These are phyloP conservation scores for Trichoderma pleuroti DNA, from an alignment of 2,329 filamentous ascomycete species.

Conservation along the genomic window DNA sequence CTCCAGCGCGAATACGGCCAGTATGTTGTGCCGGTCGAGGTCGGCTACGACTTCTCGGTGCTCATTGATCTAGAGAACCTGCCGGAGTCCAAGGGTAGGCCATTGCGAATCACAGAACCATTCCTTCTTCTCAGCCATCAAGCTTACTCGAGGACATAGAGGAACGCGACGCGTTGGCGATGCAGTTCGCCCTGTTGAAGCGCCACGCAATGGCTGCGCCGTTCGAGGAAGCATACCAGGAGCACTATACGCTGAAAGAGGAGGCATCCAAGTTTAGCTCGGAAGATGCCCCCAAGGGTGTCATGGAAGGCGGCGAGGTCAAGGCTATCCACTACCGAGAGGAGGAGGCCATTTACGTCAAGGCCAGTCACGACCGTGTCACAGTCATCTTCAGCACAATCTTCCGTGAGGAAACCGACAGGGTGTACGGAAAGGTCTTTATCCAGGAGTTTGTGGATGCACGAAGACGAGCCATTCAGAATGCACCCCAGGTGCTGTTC, in stretches of 20 bases:
- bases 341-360: constrained; percentile 98
- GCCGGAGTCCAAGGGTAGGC: constrained; percentile 69
- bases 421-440: constrained; percentile 97
- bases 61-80: constrained; percentile 83
- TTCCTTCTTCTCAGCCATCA: background rate
- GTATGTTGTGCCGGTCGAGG: constrained; percentile 83
- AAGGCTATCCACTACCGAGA: constrained; percentile 98
- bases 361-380: constrained; percentile 93
- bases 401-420: constrained; percentile 95
- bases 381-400: constrained; percentile 99
- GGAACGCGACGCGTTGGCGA: constrained; percentile 79
- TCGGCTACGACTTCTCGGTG: constrained; percentile 94
- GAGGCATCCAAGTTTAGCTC: constrained; percentile 89
- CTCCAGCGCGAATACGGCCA: constrained; percentile 91
- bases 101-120: background rate
- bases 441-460: constrained; percentile 99
- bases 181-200: constrained; percentile 86
- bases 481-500: constrained; percentile 96
- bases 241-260: constrained; percentile 81
- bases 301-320: constrained; percentile 83
- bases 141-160: constrained; percentile 47
- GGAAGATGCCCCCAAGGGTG: constrained; percentile 87
- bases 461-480: constrained; percentile 89
- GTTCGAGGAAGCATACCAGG: constrained; percentile 94
- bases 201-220: constrained; percentile 98